Conservation (phyloP, 2,329 filamentous ascomycete genomes). For the Penicillium polonicum region DNA sequence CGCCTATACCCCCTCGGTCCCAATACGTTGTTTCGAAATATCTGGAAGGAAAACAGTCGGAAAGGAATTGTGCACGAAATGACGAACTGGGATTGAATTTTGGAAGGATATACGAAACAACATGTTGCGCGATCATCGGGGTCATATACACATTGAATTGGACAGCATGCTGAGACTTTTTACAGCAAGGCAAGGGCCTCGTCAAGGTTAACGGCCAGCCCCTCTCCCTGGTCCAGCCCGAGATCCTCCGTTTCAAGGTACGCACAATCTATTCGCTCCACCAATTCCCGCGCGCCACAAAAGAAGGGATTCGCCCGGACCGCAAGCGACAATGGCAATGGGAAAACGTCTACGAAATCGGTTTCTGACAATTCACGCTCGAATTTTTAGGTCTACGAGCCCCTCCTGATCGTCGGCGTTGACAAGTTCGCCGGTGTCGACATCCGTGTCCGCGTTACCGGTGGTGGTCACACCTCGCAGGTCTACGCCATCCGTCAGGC, state of each 20-base stretch:
- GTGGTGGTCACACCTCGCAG: conserved; percentile 97
- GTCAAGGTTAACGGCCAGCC: conserved; percentile 99
- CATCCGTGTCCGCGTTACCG: conserved; percentile 92
- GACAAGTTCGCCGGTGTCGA: conserved; percentile 97
- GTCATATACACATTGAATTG: conserved; percentile 7
- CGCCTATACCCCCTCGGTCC: conserved; percentile 14
- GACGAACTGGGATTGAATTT: conserved; percentile 9
- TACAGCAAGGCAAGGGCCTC: conserved; percentile 76
- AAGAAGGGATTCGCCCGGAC: conserved; percentile 3
- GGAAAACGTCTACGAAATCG: background rate
- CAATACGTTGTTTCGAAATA: conserved; percentile 19
- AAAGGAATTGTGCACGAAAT: conserved; percentile 11
- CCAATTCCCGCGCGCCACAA: conserved; percentile 9
- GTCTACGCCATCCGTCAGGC: conserved; percentile 98
- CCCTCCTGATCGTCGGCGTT: conserved; percentile 90
- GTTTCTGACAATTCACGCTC: conserved; percentile 12
- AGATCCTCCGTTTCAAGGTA: conserved; percentile 97
- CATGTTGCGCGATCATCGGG: conserved; percentile 19
- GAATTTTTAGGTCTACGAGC: conserved; percentile 81
- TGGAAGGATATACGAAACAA: conserved; percentile 11
- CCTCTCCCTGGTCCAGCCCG: conserved; percentile 88
- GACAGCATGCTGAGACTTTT: conserved; percentile 31
- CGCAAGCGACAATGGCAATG: conserved; percentile 8
- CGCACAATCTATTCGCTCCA: conserved; percentile 22
- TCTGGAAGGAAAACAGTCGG: conserved; percentile 12